phyloP scores from a whole-genome alignment of 1,284 basidiomycete species.

The Athelia sp. region DNA sequence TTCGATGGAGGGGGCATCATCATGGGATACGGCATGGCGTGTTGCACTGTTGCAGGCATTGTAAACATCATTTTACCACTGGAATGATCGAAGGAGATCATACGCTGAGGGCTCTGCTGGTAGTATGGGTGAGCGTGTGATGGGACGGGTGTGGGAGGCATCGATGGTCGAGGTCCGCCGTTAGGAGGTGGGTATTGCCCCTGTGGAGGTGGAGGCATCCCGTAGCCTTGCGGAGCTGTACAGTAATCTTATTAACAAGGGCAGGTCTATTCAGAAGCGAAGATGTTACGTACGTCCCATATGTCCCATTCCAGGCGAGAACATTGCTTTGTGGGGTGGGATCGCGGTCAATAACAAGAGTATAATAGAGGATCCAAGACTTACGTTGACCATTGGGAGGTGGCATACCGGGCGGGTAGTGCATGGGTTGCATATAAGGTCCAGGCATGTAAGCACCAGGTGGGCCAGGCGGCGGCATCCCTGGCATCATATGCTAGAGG shows the following conservation, averaged over 20 bases:
- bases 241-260: slow-evolving; percentile 1
- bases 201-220: slow-evolving; percentile 59
- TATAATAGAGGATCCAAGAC: slow-evolving; percentile 7
- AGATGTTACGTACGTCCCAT: slow-evolving; percentile 65
- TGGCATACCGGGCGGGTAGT: slow-evolving; percentile 71
- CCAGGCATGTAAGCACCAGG: slow-evolving; percentile 71
- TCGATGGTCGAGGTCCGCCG: slow-evolving; percentile 71
- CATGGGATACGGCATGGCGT: slow-evolving; percentile 79
- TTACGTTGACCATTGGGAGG: slow-evolving; percentile 56
- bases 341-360: not conserved
- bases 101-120: slow-evolving; percentile 81
- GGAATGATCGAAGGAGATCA: slow-evolving; percentile 27
- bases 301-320: slow-evolving; percentile 71
- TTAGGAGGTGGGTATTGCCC: slow-evolving; percentile 70
- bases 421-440: slow-evolving; percentile 79
- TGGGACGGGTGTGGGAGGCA: slow-evolving; percentile 82
- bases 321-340: slow-evolving; percentile 57
- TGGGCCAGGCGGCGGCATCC: slow-evolving; percentile 68
- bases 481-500: slow-evolving; percentile 69
- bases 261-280: not conserved
- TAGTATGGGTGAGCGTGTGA: slow-evolving; percentile 80
- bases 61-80: slow-evolving; percentile 20
- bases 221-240: slow-evolving; percentile 60
- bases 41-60: slow-evolving; percentile 52
- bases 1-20: slow-evolving; percentile 79